Evolutionary conservation across 1,284 basidiomycete genomes (phyloP).

Genomic region (Trichosporon asahii): DNA sequence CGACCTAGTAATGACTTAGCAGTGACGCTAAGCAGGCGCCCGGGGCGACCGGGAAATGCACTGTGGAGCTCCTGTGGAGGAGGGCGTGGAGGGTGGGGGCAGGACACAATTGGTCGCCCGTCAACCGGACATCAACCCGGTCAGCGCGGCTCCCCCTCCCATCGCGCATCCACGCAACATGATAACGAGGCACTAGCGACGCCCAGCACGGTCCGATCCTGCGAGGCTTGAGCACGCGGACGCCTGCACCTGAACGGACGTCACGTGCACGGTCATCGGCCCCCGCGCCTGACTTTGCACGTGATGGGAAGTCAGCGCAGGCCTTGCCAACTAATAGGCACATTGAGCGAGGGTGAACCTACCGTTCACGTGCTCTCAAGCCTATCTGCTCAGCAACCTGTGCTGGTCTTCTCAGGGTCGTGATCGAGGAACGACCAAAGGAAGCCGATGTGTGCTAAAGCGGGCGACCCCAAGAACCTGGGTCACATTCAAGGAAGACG

Average conservation of each 20-base stretch:
- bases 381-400: background rate
- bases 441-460: background rate
- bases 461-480: background rate
- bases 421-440: background rate
- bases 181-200: background rate
- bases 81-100: background rate
- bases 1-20: background rate
- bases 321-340: background rate
- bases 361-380: background rate
- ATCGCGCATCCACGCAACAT: background rate
- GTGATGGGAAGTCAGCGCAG: background rate
- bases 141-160: background rate
- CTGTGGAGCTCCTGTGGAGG: background rate
- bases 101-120: background rate
- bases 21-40: background rate
- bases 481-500: background rate
- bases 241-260: background rate
- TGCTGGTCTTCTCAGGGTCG: background rate
- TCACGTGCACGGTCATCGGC: constrained; percentile 10
- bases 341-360: background rate
- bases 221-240: background rate
- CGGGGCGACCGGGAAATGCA: background rate
- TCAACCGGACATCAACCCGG: background rate
- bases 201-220: background rate
- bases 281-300: background rate